Base-by-base conservation (phyloP, 2,329 filamentous ascomycete species). In the Aureobasidium subglaciale region DNA sequence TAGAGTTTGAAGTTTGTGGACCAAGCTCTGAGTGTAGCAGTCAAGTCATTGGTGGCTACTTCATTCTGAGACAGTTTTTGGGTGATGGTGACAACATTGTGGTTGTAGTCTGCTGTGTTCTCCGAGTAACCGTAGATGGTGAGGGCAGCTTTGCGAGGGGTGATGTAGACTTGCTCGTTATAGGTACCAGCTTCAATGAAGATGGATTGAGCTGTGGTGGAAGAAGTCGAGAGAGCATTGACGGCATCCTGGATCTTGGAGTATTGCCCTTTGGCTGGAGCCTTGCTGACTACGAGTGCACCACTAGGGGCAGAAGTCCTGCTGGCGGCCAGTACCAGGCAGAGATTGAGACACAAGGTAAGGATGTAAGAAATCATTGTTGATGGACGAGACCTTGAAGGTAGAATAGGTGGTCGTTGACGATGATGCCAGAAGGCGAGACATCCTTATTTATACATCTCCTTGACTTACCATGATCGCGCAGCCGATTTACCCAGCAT, bases 171-270 rank as follows among this genome's bases (percentile, higher is more conserved):
- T 63, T 84, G 82, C 65, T 85, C 82, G 2, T 68, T 70, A 73
- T 86, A 85, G 32, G 79, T 82, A 8, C 82, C 82, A 22, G 76
- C 67, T 62, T 79, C 66, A 67, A 87, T 79, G 70, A 86, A 86
- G 68, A 87, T 82, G 63, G 77, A 80, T 57, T 83, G 80, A 1
- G 72, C 72, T 1, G 68, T 60, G 1, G 76, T 74, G 6, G 75
- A 73, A 1, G 73, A 71, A 0, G 75, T 78, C n/a, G 76, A 78
- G 8, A 86, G 74, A 5, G 81, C 76, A 62, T 81, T 65, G 56
- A 86, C 76, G 8, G 84, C 83, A 16, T 75, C 68, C 63, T 83
- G 79, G 38, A 85, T 70, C 57, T 65, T 78, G 63, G 69, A 69
- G 65, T 78, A 80, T 42, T 53, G 49, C 25, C 49, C 49, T 32